These are phyloP conservation scores for Rhizopogon parksii DNA, from an alignment of 1,284 basidiomycete genomes.

Conservation along the genomic window DNA sequence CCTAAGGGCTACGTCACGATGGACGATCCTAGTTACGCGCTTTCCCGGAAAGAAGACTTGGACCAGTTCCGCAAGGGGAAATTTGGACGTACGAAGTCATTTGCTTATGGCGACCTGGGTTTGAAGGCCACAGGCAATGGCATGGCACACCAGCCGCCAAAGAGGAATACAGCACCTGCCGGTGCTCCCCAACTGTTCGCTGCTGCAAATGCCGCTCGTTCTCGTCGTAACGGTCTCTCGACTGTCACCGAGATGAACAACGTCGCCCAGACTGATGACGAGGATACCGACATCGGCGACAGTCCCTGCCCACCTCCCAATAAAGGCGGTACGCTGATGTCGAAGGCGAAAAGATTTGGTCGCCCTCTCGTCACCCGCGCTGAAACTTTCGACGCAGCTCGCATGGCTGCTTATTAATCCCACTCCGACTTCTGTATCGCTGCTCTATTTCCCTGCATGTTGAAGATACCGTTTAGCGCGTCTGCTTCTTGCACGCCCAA, in stretches of 20 bases:
- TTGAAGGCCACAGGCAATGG: constrained; percentile 30
- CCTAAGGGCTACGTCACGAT: constrained; percentile 85
- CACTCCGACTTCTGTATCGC: neutral
- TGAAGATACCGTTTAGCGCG: constrained; percentile 3
- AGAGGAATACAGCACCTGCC: constrained; percentile 56
- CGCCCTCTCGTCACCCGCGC: constrained; percentile 46
- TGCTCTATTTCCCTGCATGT: constrained; percentile 5
- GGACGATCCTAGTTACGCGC: constrained; percentile 85
- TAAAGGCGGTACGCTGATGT: constrained; percentile 39
- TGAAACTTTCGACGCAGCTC: constrained; percentile 57
- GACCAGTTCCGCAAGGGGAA: constrained; percentile 87
- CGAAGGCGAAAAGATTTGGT: constrained; percentile 47
- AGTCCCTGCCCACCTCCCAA: constrained; percentile 75
- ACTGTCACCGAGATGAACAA: constrained; percentile 64
- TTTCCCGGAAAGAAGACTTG: constrained; percentile 77
- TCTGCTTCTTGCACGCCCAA: neutral
- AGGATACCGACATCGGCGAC: constrained; percentile 69
- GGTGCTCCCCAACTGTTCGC: constrained; percentile 51
- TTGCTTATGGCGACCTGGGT: constrained; percentile 71
- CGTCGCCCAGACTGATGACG: constrained; percentile 54
- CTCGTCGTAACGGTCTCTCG: constrained; percentile 48
- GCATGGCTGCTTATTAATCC: constrained; percentile 33
- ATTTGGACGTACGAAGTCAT: constrained; percentile 82
- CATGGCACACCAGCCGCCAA: constrained; percentile 33
- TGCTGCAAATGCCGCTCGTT: constrained; percentile 58